These are phyloP conservation scores for Geranomyces michiganensis DNA, from an alignment of 192 early-diverging fungal genomes.

Conservation along the genomic window DNA sequence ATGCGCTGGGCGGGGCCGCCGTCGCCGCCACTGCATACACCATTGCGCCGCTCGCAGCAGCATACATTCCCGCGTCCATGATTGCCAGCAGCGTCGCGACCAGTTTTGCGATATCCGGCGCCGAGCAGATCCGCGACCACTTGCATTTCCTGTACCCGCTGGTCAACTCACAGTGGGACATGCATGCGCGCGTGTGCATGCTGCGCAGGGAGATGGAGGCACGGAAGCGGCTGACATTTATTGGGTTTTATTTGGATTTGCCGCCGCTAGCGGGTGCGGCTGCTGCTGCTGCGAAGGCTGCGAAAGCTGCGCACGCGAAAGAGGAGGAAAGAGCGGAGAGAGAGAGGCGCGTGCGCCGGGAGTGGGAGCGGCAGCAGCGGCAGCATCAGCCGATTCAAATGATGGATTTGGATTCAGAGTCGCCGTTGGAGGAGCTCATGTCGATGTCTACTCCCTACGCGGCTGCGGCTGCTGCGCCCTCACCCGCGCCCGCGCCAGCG, in stretches of 20 bases:
- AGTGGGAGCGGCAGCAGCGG: not conserved
- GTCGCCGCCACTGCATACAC: constrained; percentile 30
- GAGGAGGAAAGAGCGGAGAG: not conserved
- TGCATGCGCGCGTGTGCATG: constrained; percentile 37
- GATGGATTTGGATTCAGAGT: constrained; percentile 1
- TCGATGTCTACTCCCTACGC: constrained; percentile 1
- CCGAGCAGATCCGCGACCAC: constrained; percentile 39
- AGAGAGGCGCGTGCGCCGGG: no score
- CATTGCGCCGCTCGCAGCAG: constrained; percentile 24
- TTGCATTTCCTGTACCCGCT: constrained; percentile 46
- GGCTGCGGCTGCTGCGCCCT: not conserved
- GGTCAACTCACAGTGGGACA: constrained; percentile 32
- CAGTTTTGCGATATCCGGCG: constrained; percentile 21
- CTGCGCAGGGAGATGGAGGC: constrained; percentile 39
- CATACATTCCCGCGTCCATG: constrained; percentile 19
- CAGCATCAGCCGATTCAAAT: constrained; percentile 4
- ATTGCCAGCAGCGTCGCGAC: constrained; percentile 18
- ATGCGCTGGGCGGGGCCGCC: constrained; percentile 32
- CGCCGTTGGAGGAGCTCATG: not conserved
- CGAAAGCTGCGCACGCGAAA: not conserved
- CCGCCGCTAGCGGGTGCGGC: not conserved
- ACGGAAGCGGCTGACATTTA: constrained; percentile 31
- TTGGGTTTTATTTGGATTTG: constrained; percentile 32
- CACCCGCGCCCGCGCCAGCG: not conserved
- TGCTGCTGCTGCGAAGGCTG: not conserved